A percentile compares a stretch with the other conserved stretches of the same genome.
These are phyloP conservation scores for Ustilago curta DNA, from an alignment of 1,284 basidiomycete species.

Conservation along the genomic window DNA sequence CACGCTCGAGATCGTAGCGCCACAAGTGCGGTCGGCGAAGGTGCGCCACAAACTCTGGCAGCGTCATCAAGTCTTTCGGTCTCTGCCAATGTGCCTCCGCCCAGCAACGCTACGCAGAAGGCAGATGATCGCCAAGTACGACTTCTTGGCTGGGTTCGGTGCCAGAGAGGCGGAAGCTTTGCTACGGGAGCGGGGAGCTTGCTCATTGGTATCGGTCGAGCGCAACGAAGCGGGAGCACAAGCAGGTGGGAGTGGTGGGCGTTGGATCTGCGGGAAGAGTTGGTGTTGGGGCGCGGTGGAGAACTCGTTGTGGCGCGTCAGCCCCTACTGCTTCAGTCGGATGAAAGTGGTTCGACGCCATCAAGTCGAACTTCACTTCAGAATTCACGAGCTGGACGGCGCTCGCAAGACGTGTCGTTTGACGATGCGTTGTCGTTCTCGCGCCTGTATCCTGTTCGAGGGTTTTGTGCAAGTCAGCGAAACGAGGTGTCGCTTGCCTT, in stretches of 20 bases:
- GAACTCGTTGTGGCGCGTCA: conserved; percentile 39
- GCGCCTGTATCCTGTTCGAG: conserved; percentile 34
- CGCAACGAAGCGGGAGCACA: conserved; percentile 14
- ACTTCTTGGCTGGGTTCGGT: conserved; percentile 46
- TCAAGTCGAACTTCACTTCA: conserved; percentile 16
- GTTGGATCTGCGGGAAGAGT: conserved; percentile 40
- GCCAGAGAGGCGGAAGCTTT: conserved; percentile 39
- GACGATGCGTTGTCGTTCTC: conserved; percentile 44
- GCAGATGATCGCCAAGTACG: conserved; percentile 38
- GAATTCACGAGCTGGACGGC: conserved; percentile 1
- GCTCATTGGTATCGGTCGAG: conserved; percentile 29
- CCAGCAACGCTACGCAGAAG: conserved; percentile 23
- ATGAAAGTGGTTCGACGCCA: neutral
- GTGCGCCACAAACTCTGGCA: conserved; percentile 9
- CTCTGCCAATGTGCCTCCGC: conserved; percentile 29
- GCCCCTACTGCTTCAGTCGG: conserved; percentile 21
- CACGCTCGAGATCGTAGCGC: conserved; percentile 42
- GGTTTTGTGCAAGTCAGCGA: conserved; percentile 8
- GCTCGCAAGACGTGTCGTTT: conserved; percentile 12
- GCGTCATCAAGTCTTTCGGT: conserved; percentile 31
- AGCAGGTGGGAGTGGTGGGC: conserved; percentile 50
- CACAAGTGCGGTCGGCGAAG: conserved; percentile 6
- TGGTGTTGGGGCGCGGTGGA: conserved; percentile 42
- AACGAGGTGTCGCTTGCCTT: conserved; percentile 25
- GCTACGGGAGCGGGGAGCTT: conserved; percentile 5